Evolutionary conservation across 805 yeast genomes (phyloP), one percentile per base, ranked within the genome.

Genomic region (Nakazawaea peltata): DNA sequence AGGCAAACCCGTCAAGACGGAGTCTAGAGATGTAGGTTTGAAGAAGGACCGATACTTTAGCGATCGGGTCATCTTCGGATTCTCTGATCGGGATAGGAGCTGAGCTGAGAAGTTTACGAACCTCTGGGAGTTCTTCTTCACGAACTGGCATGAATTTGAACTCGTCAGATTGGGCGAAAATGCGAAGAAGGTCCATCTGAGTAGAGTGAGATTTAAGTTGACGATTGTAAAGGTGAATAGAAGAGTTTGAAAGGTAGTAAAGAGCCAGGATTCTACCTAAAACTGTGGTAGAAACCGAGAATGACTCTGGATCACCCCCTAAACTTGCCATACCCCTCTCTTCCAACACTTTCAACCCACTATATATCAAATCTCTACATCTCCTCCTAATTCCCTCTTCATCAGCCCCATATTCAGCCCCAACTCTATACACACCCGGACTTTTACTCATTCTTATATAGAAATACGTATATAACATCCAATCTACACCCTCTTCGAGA

Each of bases 41-140:
- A 10, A 92, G 59, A 25, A 92, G 56, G 6, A 86, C 74, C 44
- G 79, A 86, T 15, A 84, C 71, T 53, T 92, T 92, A 0, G 94
- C 81, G 13, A 74, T 53, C 0, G 88, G 78, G 40, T 85, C 90
- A 30, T 69, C 75, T 0, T 77, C 59, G 4, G 69, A 57, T 43
- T 85, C 96, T 46, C 74, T 77, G 19, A 92, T 69, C 0, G 98
- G 97, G 25, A 90, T 74, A 1, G 99, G 98, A 2, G 86, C 80
- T 29, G 69, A 69, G 36, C 80, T 86, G 39, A 77, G 52, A 11
- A 92, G 58, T 45, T 78, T 79, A 11, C 66, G 58, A 5, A 94
- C 57, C 53, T 92, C 97, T 12, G 65, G 48, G 43, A 71, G 75
- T 54, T 92, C 99, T 50, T 88, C 97, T 44, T 71, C 86, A 42